Conservation (phyloP, 1,284 basidiomycete genomes). For the Anthracocystis panici-leucophaei region DNA sequence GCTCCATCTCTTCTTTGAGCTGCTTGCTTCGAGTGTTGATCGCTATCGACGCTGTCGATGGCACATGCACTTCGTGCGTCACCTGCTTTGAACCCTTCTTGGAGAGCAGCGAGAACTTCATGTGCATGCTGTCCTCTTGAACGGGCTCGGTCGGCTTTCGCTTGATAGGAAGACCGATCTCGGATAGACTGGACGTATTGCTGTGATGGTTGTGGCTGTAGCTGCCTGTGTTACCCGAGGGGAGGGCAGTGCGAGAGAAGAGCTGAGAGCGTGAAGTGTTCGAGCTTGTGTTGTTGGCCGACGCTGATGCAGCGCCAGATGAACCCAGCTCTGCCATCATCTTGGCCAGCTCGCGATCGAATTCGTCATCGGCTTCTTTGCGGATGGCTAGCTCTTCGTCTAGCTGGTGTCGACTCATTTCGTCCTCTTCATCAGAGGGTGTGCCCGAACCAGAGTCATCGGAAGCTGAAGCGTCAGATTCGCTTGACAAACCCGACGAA, state of each 20-base stretch:
- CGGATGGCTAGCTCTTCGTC: constrained; percentile 70
- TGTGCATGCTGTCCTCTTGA: constrained; percentile 72
- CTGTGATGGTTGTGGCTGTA: constrained; percentile 68
- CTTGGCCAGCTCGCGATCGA: constrained; percentile 93
- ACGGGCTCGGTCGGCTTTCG: constrained; percentile 72
- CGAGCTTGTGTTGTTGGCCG: background rate
- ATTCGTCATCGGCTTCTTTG: constrained; percentile 90
- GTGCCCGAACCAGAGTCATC: constrained; percentile 13
- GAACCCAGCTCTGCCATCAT: constrained; percentile 79
- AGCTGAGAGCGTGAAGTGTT: constrained; percentile 21
- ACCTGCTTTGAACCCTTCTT: constrained; percentile 94
- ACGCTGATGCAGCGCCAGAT: constrained; percentile 6
- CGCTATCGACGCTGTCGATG: constrained; percentile 59
- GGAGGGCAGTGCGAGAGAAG: constrained; percentile 23
- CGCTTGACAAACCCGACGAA: constrained; percentile 13
- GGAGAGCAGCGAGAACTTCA: constrained; percentile 93
- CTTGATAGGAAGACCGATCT: constrained; percentile 71
- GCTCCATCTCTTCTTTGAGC: constrained; percentile 60
- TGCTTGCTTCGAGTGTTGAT: constrained; percentile 63
- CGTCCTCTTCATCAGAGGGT: constrained; percentile 40
- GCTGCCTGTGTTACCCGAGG: constrained; percentile 15
- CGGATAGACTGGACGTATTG: constrained; percentile 73
- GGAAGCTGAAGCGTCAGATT: constrained; percentile 15
- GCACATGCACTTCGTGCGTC: constrained; percentile 61
- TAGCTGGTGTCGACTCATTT: constrained; percentile 55